A percentile compares a stretch with the other conserved stretches of the same genome.
Evolutionary conservation across 768 basidiomycete genomes (phyloP).

Genomic region (Solioccasus polychromus): DNA sequence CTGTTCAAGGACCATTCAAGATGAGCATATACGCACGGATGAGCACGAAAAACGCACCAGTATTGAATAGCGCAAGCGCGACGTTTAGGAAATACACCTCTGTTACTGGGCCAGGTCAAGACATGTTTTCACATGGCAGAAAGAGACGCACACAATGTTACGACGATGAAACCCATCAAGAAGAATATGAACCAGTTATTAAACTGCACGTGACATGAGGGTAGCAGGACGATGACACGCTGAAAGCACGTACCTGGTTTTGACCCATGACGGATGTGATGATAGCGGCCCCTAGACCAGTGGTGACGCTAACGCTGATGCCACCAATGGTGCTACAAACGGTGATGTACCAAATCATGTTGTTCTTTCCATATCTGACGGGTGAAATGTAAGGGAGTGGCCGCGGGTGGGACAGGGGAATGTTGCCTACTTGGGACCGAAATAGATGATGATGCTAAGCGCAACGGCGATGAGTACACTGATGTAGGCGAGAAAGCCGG

Average conservation of each 20-base stretch:
- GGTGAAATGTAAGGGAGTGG: background rate
- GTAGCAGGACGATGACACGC: background rate
- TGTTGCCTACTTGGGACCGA: slow-evolving; percentile 84
- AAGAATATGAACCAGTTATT: slow-evolving; percentile 93
- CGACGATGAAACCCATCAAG: slow-evolving; percentile 73
- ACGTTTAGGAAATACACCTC: slow-evolving; percentile 97
- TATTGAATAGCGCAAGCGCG: slow-evolving; percentile 94
- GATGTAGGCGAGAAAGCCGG: slow-evolving; percentile 75
- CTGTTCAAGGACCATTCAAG: slow-evolving; percentile 28
- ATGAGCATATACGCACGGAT: slow-evolving; percentile 2
- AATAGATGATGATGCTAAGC: slow-evolving; percentile 74
- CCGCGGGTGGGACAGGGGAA: slow-evolving; percentile 17
- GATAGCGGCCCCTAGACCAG: slow-evolving; percentile 89
- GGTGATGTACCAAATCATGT: slow-evolving; percentile 93
- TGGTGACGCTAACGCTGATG: slow-evolving; percentile 90
- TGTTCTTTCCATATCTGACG: slow-evolving; percentile 77
- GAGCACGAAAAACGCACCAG: slow-evolving; percentile 46
- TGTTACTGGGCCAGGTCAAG: slow-evolving; percentile 48
- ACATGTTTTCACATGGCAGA: background rate
- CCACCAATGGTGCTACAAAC: slow-evolving; percentile 98
- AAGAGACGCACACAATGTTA: slow-evolving; percentile 67
- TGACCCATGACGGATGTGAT: slow-evolving; percentile 73
- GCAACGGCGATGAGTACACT: slow-evolving; percentile 62
- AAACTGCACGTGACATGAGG: slow-evolving; percentile 51
- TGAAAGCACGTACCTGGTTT: slow-evolving; percentile 59